Evolutionary conservation across 352 stramenopile species (phyloP).

Genomic region (Phytophthora uliginosa): DNA sequence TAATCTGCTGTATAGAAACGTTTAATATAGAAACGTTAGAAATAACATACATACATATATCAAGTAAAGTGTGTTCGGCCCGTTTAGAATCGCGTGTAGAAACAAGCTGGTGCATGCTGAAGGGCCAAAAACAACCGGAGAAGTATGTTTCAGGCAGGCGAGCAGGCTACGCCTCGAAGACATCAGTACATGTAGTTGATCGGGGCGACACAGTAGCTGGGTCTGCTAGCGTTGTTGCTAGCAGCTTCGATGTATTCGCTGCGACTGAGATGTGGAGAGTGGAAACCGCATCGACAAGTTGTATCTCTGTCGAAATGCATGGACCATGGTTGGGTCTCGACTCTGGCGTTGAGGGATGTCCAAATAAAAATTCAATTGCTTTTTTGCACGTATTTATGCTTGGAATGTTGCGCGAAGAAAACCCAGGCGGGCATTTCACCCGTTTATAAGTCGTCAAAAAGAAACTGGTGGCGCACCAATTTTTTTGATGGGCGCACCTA

Average conservation of each 20-base stretch:
- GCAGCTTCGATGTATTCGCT: no score
- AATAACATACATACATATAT: not conserved
- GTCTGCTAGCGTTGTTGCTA: no score
- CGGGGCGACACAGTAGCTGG: no score
- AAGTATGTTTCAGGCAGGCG: no score
- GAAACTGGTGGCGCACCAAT: not conserved
- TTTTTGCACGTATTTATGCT: not conserved
- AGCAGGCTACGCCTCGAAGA: no score
- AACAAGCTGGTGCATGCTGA: no score
- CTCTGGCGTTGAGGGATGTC: not conserved
- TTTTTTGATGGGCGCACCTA: not conserved
- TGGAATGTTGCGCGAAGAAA: not conserved
- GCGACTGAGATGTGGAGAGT: no score
- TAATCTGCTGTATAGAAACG: not conserved
- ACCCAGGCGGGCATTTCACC: not conserved
- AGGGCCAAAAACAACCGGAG: no score
- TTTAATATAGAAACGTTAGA: not conserved
- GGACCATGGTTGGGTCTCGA: no score
- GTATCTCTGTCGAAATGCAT: no score
- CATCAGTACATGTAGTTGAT: no score
- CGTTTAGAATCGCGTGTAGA: not conserved
- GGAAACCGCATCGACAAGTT: no score
- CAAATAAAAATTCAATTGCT: not conserved
- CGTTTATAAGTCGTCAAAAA: not conserved
- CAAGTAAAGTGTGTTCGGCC: not conserved